These are phyloP conservation scores for Trichoderma sp. DNA, from an alignment of 2,329 filamentous ascomycete genomes.

Conservation along the genomic window DNA sequence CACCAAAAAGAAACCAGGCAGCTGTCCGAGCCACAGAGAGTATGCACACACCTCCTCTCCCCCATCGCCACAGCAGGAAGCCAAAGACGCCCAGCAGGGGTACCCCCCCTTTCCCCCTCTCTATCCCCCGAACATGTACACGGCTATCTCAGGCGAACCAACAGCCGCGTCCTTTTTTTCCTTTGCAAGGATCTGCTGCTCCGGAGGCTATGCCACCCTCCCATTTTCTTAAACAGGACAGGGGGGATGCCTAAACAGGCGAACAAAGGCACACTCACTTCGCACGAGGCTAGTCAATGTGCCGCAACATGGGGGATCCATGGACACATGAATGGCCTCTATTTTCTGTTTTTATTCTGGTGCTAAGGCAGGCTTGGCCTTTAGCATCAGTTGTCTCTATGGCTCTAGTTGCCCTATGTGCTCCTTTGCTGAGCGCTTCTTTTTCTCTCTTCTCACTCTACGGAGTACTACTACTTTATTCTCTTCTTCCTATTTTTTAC, in stretches of 20 bases:
- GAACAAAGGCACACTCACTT: constrained; percentile 13
- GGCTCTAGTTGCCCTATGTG: not conserved
- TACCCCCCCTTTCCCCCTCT: too few relatives aligned
- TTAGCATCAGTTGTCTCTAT: not conserved
- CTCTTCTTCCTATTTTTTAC: not conserved
- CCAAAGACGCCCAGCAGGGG: not conserved
- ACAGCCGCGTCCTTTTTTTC: constrained; percentile 8
- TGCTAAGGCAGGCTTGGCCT: not conserved
- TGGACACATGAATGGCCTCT: not conserved
- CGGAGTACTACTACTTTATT: not conserved
- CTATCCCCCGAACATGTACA: not conserved
- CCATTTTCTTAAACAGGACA: constrained; percentile 8
- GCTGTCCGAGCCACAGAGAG: not conserved
- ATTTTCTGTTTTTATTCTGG: not conserved
- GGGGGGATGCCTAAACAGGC: constrained; percentile 15
- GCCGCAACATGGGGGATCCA: not conserved
- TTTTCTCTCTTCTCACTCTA: not conserved
- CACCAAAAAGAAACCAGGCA: not conserved
- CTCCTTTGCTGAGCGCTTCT: not conserved
- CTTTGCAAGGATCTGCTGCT: not conserved
- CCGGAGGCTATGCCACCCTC: not conserved
- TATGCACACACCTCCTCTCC: not conserved
- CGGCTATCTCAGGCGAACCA: constrained; percentile 3
- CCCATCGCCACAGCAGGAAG: not conserved
- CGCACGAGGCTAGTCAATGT: not conserved